phyloP scores from a whole-genome alignment of 1,284 basidiomycete genomes.

The Apiotrichum gracile region DNA sequence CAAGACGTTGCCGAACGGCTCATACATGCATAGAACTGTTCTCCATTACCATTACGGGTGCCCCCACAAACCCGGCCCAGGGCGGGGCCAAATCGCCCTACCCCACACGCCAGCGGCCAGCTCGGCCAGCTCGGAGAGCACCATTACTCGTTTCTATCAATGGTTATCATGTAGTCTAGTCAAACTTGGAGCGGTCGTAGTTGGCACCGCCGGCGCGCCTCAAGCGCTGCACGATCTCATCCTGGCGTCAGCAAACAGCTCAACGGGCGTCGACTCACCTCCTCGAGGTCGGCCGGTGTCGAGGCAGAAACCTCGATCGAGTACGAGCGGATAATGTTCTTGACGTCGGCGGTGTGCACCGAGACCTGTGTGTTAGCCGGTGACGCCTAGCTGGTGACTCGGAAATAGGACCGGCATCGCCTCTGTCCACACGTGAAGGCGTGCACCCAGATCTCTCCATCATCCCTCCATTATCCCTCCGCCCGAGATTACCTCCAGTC shows the following conservation, averaged over 20 bases:
- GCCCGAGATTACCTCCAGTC: neutral
- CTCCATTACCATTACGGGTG: no score
- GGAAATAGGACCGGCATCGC: no score
- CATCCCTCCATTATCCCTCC: no score
- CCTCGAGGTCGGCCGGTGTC: constrained; percentile 71
- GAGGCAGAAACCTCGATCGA: constrained; percentile 79
- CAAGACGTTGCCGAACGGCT: no score
- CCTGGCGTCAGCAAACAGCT: constrained; percentile 17
- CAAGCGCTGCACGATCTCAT: constrained; percentile 36
- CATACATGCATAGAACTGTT: no score
- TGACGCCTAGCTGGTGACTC: no score
- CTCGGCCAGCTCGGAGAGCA: no score
- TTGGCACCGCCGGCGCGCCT: constrained; percentile 44
- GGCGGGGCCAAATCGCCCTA: no score
- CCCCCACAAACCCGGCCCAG: no score
- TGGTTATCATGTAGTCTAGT: constrained; percentile 17
- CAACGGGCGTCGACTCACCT: constrained; percentile 54
- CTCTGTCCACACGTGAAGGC: no score
- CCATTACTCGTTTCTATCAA: neutral
- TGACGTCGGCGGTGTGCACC: constrained; percentile 79
- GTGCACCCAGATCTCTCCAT: no score
- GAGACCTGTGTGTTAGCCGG: constrained; percentile 63
- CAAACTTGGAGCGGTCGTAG: constrained; percentile 46
- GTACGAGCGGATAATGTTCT: constrained; percentile 66
- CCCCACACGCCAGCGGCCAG: no score